Evolutionary conservation across 176 grass and related monocot genomes (phyloP).

Genomic region (Eragrostis curvula): DNA sequence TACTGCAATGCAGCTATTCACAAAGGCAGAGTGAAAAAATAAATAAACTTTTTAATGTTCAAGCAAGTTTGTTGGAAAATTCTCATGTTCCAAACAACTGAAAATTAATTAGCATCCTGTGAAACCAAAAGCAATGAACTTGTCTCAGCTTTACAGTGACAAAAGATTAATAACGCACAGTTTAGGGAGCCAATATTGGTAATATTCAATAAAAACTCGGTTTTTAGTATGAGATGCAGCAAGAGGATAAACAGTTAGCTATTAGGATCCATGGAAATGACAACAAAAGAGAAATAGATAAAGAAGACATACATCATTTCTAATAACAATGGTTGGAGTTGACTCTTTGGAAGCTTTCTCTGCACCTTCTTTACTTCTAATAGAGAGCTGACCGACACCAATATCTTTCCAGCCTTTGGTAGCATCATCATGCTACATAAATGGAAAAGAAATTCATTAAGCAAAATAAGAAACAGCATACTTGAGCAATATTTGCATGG

Average conservation of each 20-base stretch:
- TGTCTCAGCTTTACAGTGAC: not conserved
- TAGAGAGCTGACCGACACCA: constrained; percentile 79
- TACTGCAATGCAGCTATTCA: not conserved
- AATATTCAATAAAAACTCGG: not conserved
- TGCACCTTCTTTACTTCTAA: constrained; percentile 84
- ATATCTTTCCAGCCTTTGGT: constrained; percentile 95
- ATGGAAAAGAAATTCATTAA: constrained; percentile 16
- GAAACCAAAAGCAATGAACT: not conserved
- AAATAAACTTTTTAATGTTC: not conserved
- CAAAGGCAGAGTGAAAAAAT: not conserved
- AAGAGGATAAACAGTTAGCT: not conserved
- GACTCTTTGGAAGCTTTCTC: constrained; percentile 88
- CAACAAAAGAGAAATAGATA: constrained; percentile 27
- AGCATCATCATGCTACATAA: constrained; percentile 71
- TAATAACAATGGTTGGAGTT: constrained; percentile 81
- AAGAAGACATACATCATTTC: constrained; percentile 83
- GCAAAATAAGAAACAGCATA: not conserved
- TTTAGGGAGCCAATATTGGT: not conserved
- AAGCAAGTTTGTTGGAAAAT: not conserved
- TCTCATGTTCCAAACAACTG: constrained; percentile 3
- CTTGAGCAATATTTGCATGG: constrained; percentile 17
- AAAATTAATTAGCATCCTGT: not conserved
- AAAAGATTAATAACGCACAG: not conserved
- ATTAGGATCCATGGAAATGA: constrained; percentile 2
- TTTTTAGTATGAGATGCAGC: constrained; percentile 14